A percentile compares a stretch with the other conserved stretches of the same genome.
Evolutionary conservation across 2,329 filamentous ascomycete species (phyloP).

Genomic region (Trichoderma koningiopsis): DNA sequence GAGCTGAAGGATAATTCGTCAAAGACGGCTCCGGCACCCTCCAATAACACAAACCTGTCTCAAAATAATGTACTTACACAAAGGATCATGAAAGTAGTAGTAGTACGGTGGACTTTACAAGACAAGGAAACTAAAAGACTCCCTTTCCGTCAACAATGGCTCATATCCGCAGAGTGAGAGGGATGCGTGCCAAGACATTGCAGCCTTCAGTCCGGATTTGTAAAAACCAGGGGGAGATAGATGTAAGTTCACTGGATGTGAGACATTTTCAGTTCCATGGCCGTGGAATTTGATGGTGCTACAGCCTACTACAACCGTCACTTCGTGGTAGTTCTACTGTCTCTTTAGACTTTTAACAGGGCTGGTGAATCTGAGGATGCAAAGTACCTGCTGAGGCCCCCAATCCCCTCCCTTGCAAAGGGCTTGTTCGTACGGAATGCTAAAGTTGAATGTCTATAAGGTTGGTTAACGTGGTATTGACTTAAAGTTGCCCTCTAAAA

Average conservation of each 20-base stretch:
- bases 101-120: not conserved
- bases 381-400: not conserved
- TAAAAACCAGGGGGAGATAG: not conserved
- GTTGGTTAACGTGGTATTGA: not conserved
- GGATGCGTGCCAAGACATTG: slow-evolving; percentile 6
- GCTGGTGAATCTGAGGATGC: slow-evolving; percentile 12
- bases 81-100: not conserved
- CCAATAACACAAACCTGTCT: not conserved
- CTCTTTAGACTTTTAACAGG: not conserved
- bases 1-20: not conserved
- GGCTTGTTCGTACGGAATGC: slow-evolving; percentile 4
- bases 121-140: not conserved
- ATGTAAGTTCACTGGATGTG: not conserved
- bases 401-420: not conserved
- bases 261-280: not conserved
- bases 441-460: not conserved
- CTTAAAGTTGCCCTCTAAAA: not conserved
- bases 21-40: not conserved
- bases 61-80: not conserved
- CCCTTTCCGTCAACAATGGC: not conserved
- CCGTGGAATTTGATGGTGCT: not conserved
- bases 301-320: not conserved
- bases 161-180: not conserved
- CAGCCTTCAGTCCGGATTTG: not conserved
- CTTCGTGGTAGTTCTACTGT: not conserved